phyloP scores from a whole-genome alignment of 2,329 filamentous ascomycete genomes.

The Macrophomina tecta region DNA sequence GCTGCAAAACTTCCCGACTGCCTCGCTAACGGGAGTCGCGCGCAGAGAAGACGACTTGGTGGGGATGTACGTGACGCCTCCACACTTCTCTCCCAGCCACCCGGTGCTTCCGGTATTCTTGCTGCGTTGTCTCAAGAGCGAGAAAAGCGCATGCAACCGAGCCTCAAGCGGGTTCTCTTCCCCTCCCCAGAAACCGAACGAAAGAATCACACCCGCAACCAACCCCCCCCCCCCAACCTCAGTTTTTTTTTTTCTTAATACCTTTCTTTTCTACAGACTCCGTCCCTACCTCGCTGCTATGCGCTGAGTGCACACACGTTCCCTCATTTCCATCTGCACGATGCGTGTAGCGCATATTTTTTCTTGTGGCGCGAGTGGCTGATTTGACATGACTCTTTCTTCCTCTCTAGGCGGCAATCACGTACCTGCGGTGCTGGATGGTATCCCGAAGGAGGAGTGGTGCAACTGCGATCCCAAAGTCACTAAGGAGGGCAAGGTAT shows the following conservation, averaged over 20 bases:
- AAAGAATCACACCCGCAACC: no score
- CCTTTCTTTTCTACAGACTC: not conserved
- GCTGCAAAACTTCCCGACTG: not conserved
- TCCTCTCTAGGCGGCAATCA: constrained; percentile 55
- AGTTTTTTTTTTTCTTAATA: no score
- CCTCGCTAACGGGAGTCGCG: not conserved
- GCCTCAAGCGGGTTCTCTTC: not conserved
- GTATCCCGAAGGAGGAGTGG: constrained; percentile 62
- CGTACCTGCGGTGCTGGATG: constrained; percentile 67
- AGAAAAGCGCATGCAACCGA: not conserved
- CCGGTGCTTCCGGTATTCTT: not conserved
- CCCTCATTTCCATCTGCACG: not conserved
- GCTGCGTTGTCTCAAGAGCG: not conserved
- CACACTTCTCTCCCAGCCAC: not conserved
- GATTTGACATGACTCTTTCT: not conserved
- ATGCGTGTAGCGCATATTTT: not conserved
- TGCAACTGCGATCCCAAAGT: constrained; percentile 71
- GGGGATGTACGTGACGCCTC: constrained; percentile 56
- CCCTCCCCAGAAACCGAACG: no score
- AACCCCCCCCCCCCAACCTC: no score
- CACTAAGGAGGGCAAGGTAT: constrained; percentile 64
- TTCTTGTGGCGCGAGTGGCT: not conserved
- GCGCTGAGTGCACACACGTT: not conserved
- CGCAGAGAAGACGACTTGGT: constrained; percentile 67
- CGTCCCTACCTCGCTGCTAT: not conserved